These are phyloP conservation scores for Scheffersomyces quercinus DNA, from an alignment of 1,139 yeast genomes.

Conservation along the genomic window DNA sequence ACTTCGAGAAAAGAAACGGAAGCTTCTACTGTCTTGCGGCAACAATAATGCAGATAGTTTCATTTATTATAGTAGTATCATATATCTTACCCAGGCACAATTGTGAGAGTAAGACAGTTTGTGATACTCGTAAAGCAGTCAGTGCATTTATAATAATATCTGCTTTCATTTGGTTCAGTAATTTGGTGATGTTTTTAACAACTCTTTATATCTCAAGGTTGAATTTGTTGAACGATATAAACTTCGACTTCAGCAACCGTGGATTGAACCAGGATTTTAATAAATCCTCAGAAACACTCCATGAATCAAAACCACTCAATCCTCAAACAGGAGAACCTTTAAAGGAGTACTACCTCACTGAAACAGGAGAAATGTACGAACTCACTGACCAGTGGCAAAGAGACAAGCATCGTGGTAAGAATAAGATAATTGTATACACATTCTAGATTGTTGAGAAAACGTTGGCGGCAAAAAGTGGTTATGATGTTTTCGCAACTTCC, in stretches of 20 bases:
- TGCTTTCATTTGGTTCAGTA: slow-evolving; percentile 42
- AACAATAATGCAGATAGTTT: slow-evolving; percentile 31
- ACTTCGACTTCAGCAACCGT: slow-evolving; percentile 33
- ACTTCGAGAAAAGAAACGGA: slow-evolving; percentile 45
- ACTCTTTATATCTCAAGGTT: slow-evolving; percentile 43
- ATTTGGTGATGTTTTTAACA: slow-evolving; percentile 41
- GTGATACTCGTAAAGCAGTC: slow-evolving; percentile 37
- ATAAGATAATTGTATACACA: slow-evolving; percentile 39
- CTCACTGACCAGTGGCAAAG: slow-evolving; percentile 18
- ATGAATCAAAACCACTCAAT: slow-evolving; percentile 2
- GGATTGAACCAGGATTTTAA: slow-evolving; percentile 16
- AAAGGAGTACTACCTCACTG: slow-evolving; percentile 32
- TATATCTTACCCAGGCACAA: slow-evolving; percentile 23
- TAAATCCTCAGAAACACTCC: slow-evolving; percentile 3
- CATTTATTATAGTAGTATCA: slow-evolving; percentile 33
- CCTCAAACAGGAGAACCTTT: slow-evolving; percentile 14
- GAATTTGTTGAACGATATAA: slow-evolving; percentile 36
- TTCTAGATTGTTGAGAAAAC: slow-evolving; percentile 15
- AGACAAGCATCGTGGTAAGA: slow-evolving; percentile 25
- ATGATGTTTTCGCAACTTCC: too few relatives aligned
- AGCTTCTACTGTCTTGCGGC: slow-evolving; percentile 44
- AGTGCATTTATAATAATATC: slow-evolving; percentile 42
- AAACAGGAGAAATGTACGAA: slow-evolving; percentile 39
- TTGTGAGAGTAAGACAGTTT: slow-evolving; percentile 23
- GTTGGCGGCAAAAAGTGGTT: not conserved